Evolutionary conservation across 2,329 filamentous ascomycete species (phyloP).

Genomic region (Xylaria sp.): DNA sequence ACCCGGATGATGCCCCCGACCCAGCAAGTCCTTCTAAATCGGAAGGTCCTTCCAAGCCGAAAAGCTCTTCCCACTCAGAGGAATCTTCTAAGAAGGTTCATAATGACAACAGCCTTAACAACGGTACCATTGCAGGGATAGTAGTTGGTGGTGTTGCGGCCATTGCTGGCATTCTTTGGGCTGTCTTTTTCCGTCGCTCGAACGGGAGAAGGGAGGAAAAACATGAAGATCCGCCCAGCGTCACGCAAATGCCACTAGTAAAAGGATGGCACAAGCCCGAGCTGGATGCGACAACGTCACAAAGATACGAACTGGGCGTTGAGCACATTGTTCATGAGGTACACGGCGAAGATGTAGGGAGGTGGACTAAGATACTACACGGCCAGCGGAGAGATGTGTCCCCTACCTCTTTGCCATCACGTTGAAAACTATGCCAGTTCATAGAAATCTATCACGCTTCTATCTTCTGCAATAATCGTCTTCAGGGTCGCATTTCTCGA

Average conservation of each 20-base stretch:
- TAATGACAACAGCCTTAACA: background rate
- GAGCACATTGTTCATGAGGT: slow-evolving; percentile 19
- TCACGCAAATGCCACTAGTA: background rate
- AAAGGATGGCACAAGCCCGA: slow-evolving; percentile 19
- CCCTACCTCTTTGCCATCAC: background rate
- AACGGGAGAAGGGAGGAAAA: slow-evolving; percentile 4
- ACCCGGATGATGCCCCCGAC: background rate
- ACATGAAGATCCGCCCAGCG: background rate
- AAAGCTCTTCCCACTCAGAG: background rate
- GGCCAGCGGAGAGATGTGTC: background rate
- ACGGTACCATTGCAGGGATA: slow-evolving; percentile 23
- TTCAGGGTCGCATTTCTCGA: background rate
- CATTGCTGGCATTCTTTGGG: background rate
- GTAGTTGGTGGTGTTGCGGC: slow-evolving; percentile 14
- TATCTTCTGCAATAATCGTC: background rate
- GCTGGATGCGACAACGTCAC: slow-evolving; percentile 1
- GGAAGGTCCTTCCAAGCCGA: background rate
- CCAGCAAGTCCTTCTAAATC: too few species aligned
- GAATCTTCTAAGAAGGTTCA: background rate
- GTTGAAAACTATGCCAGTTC: background rate
- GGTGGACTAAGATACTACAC: background rate
- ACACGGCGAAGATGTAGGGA: slow-evolving; percentile 7
- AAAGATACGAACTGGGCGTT: slow-evolving; percentile 20
- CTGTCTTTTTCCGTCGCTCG: slow-evolving; percentile 3
- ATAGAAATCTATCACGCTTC: slow-evolving; percentile 3